These are phyloP conservation scores for Narthecium ossifragum DNA, from an alignment of 106 monocot genomes.

Conservation along the genomic window DNA sequence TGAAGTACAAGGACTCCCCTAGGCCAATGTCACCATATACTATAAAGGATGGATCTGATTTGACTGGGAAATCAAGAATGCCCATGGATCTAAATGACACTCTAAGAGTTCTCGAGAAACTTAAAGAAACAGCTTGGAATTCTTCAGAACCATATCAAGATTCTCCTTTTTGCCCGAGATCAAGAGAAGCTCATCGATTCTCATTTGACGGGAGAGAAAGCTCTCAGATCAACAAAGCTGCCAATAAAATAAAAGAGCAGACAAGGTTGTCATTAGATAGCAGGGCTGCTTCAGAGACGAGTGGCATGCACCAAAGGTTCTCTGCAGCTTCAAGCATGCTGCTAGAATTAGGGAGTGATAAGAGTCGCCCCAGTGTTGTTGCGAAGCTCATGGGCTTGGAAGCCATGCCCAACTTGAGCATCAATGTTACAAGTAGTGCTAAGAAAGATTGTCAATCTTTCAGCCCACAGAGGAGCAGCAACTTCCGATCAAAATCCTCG, in stretches of 20 bases:
- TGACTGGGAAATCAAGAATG: constrained; percentile 23
- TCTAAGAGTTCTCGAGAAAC: constrained; percentile 32
- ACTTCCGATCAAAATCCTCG: not conserved
- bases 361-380: constrained; percentile 37
- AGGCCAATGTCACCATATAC: constrained; percentile 39
- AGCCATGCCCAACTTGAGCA: constrained; percentile 29
- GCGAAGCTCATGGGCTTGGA: constrained; percentile 94
- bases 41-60: constrained; percentile 20
- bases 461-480: not conserved
- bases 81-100: constrained; percentile 44
- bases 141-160: constrained; percentile 29
- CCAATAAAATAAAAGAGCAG: constrained; percentile 34
- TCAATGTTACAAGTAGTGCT: not conserved
- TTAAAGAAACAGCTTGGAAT: constrained; percentile 43
- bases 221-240: constrained; percentile 17
- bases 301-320: constrained; percentile 10
- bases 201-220: constrained; percentile 58
- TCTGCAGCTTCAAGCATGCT: constrained; percentile 10
- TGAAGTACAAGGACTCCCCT: constrained; percentile 50
- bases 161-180: constrained; percentile 8
- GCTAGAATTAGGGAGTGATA: constrained; percentile 21
- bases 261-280: constrained; percentile 79
- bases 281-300: constrained; percentile 36
- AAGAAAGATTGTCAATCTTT: not conserved
- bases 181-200: constrained; percentile 40